Percentiles rank a stretch among this genome's conserved stretches.
Evolutionary conservation across 345 rosid genomes (phyloP).

Genomic region (Aegle marmelos): DNA sequence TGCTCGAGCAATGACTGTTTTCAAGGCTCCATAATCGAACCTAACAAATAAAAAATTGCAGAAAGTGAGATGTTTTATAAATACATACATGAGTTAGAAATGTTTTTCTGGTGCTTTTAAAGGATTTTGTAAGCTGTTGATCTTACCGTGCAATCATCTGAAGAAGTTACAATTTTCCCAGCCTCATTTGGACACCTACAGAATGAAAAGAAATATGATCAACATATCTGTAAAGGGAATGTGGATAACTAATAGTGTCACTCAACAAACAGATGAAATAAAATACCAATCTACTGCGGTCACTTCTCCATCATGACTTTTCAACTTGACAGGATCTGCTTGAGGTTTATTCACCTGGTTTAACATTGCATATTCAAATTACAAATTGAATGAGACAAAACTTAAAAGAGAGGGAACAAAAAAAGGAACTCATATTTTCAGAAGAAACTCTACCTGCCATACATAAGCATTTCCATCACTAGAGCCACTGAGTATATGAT

Average conservation of each 20-base stretch:
- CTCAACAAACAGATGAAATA: background rate
- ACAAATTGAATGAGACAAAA: conserved; percentile 6
- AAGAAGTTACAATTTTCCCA: conserved; percentile 70
- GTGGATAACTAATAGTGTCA: background rate
- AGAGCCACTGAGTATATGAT: conserved; percentile 78
- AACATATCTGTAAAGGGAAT: background rate
- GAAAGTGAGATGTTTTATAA: background rate
- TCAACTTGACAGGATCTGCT: conserved; percentile 54
- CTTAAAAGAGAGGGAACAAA: background rate
- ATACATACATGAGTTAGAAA: background rate
- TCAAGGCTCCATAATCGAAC: conserved; percentile 77
- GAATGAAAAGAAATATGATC: background rate
- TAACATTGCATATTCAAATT: conserved; percentile 9
- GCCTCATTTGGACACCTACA: conserved; percentile 62
- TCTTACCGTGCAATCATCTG: conserved; percentile 84
- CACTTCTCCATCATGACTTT: conserved; percentile 78
- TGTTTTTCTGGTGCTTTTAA: background rate
- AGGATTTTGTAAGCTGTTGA: background rate
- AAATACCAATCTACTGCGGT: conserved; percentile 87
- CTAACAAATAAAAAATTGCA: conserved; percentile 22
- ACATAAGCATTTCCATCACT: conserved; percentile 80
- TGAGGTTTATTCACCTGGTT: conserved; percentile 72
- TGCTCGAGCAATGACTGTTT: conserved; percentile 34
- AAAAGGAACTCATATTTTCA: background rate
- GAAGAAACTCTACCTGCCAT: conserved; percentile 69